phyloP scores from a whole-genome alignment of 1,284 basidiomycete genomes.

The Ustilago shanxiensis region DNA sequence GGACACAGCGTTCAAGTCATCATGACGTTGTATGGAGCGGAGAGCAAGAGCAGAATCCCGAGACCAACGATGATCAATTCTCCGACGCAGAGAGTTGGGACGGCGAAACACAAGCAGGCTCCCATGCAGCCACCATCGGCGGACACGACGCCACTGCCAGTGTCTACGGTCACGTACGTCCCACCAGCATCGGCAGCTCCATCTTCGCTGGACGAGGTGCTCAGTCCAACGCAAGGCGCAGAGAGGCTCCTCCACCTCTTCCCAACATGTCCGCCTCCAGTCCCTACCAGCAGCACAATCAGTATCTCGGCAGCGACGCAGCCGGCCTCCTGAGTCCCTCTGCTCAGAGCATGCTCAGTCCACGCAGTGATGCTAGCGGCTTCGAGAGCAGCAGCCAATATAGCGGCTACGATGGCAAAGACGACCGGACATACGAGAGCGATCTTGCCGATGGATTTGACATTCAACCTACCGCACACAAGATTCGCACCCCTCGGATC shows the following conservation, averaged over 20 bases:
- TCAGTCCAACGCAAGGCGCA: slow-evolving; percentile 26
- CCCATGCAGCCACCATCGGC: slow-evolving; percentile 21
- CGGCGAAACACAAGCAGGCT: slow-evolving; percentile 32
- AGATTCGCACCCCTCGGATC: background rate
- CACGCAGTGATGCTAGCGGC: slow-evolving; percentile 35
- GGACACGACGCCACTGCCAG: slow-evolving; percentile 29
- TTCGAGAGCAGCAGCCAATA: slow-evolving; percentile 48
- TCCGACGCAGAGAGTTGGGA: slow-evolving; percentile 60
- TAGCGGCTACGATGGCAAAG: slow-evolving; percentile 32
- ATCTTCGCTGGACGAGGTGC: slow-evolving; percentile 60
- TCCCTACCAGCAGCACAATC: slow-evolving; percentile 16
- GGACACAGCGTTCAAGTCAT: slow-evolving; percentile 42
- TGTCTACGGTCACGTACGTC: slow-evolving; percentile 50
- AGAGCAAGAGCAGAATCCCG: slow-evolving; percentile 12
- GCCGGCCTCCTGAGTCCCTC: slow-evolving; percentile 32
- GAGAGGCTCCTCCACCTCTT: slow-evolving; percentile 48
- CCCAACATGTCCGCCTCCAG: slow-evolving; percentile 21
- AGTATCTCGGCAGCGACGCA: slow-evolving; percentile 16
- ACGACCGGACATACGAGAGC: background rate
- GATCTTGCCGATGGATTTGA: slow-evolving; percentile 26
- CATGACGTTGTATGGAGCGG: slow-evolving; percentile 58
- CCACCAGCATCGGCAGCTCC: slow-evolving; percentile 55
- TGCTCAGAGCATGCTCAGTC: slow-evolving; percentile 29
- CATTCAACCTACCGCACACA: slow-evolving; percentile 8
- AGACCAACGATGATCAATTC: slow-evolving; percentile 51